Percentiles rank a stretch among this genome's conserved stretches.
Conservation (phyloP, 164 flowering plant species). For the Annona squamosa region DNA sequence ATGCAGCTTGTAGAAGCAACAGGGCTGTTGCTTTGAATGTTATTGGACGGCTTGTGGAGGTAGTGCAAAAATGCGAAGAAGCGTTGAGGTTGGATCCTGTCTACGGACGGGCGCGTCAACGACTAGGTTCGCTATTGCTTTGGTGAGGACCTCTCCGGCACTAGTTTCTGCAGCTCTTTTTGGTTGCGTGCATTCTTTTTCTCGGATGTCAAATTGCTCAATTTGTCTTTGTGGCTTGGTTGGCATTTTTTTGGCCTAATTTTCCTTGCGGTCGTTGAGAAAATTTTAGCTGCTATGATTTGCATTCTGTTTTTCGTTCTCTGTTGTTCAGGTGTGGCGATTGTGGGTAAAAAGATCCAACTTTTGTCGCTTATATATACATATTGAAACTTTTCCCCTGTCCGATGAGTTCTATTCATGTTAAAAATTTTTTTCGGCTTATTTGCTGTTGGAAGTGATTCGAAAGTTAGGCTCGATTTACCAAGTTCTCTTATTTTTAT, state of each 20-base stretch:
- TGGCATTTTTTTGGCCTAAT: no score
- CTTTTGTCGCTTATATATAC: background rate
- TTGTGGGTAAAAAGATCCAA: background rate
- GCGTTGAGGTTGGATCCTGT: slow-evolving; percentile 73
- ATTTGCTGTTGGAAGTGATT: background rate
- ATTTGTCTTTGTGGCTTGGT: no score
- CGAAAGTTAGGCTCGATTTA: background rate
- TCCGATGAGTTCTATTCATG: background rate
- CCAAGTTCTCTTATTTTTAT: background rate
- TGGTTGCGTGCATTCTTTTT: no score
- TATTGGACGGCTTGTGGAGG: slow-evolving; percentile 62
- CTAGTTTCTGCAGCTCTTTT: no score
- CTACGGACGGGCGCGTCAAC: slow-evolving; percentile 71
- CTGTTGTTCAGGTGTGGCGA: background rate
- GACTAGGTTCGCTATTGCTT: slow-evolving; percentile 58
- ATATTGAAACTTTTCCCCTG: background rate
- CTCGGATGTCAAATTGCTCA: no score
- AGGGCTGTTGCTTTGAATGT: slow-evolving; percentile 78
- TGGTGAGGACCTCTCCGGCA: slow-evolving; percentile 34
- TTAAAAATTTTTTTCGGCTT: background rate
- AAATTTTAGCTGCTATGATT: background rate
- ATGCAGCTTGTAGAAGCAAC: slow-evolving; percentile 73
- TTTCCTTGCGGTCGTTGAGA: no score
- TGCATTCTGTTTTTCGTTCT: background rate
- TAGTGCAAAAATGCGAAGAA: slow-evolving; percentile 78